phyloP scores from a whole-genome alignment of 371 early-diverging fungal species.

The Blyttiomyces sp. region DNA sequence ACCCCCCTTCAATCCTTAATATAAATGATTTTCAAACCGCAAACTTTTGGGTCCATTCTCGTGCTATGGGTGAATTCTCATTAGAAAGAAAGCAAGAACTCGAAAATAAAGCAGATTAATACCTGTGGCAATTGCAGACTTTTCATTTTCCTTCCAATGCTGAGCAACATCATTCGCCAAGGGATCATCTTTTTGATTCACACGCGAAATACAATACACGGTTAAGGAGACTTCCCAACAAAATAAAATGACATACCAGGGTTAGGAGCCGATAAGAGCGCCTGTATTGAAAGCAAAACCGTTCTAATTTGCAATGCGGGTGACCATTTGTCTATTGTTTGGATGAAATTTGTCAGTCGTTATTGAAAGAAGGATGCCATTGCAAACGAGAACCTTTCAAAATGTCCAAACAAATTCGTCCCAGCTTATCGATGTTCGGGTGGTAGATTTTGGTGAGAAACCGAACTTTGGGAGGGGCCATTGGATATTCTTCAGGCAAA shows the following conservation, averaged over 20 bases:
- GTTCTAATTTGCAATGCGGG: slow-evolving; percentile 98
- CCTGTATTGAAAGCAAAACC: slow-evolving; percentile 96
- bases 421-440: slow-evolving; percentile 98
- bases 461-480: slow-evolving; percentile 97
- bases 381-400: slow-evolving; percentile 74
- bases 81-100: too few relatives aligned
- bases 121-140: slow-evolving; percentile 88
- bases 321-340: slow-evolving; percentile 93
- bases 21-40: too few relatives aligned
- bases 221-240: background rate
- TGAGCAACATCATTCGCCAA: slow-evolving; percentile 98
- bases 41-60: too few relatives aligned
- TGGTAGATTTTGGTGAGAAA: slow-evolving; percentile 99
- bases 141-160: slow-evolving; percentile 96
- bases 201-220: too few relatives aligned
- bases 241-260: slow-evolving; percentile 49
- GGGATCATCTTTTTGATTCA: slow-evolving; percentile 91
- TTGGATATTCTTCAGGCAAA: slow-evolving; percentile 97
- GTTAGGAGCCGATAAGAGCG: slow-evolving; percentile 97
- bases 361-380: background rate
- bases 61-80: too few relatives aligned
- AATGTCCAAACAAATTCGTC: slow-evolving; percentile 98
- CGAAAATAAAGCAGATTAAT: too few relatives aligned
- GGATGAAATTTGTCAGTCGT: background rate
- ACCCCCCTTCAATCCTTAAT: too few relatives aligned